Conservation (phyloP, 129 eudicot species). For the Flaveria robusta region DNA sequence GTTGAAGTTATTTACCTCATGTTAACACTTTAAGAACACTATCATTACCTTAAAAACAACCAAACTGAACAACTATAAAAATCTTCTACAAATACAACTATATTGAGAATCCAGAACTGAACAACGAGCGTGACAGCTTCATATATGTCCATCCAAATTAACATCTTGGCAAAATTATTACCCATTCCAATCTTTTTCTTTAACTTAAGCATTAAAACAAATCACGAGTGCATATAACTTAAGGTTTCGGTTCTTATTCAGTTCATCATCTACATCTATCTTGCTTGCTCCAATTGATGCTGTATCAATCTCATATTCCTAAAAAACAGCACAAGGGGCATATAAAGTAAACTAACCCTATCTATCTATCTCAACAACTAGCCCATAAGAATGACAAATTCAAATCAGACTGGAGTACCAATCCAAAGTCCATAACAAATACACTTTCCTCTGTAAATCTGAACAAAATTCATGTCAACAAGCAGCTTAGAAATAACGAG, state of each 20-base stretch:
- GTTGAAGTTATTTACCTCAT: conserved; percentile 18
- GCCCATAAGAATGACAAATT: not conserved
- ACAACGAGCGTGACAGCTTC: not conserved
- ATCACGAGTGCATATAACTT: not conserved
- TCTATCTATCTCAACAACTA: not conserved
- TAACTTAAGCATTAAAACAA: not conserved
- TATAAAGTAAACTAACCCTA: not conserved
- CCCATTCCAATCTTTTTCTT: not conserved
- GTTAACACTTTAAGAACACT: not conserved
- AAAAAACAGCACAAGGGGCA: not conserved
- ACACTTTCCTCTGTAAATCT: not conserved
- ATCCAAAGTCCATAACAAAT: not conserved
- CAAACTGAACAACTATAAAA: not conserved
- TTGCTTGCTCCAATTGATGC: not conserved
- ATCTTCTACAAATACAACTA: not conserved
- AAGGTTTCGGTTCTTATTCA: not conserved
- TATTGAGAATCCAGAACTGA: not conserved
- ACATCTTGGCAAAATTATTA: not conserved
- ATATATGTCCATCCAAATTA: not conserved
- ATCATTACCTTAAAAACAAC: not conserved
- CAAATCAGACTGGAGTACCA: not conserved
- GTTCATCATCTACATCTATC: not conserved
- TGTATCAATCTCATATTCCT: conserved; percentile 14
- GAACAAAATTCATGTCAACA: not conserved
- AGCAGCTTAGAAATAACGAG: not conserved